Base-by-base conservation (phyloP, 768 basidiomycete species). In the Boletus rubropictus region DNA sequence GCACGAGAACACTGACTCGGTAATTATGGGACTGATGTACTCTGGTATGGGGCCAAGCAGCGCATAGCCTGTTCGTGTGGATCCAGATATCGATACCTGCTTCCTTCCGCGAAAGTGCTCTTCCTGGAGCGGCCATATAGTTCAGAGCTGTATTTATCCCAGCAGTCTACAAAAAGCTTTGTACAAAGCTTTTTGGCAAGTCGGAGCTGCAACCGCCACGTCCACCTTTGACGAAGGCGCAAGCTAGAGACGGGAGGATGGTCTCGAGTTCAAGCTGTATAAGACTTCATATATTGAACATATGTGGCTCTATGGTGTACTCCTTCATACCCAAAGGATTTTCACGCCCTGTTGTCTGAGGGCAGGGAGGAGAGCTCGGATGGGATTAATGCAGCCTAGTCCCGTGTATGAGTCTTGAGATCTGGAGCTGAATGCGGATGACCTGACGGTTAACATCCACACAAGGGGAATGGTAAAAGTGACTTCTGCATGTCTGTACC, bases 21-120 rank as follows among this genome's bases (percentile, higher is more conserved):
- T 1, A 20, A 29, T 42, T n/a, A 9, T 41, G 18, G 32, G 31
- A 28, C n/a, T 22, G 14, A 37, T 33, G 18, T n/a, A 29, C 10
- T 37, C 32, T 27, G 21, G 21, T 11, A n/a, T 34, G 15, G 4
- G 4, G 28, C 20, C 20, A 27, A 46, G 11, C 21, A 18, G 12
- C 21, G 8, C 39, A 8, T 18, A 79, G 8, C 81, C 82, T 67
- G 62, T 84, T 85, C 63, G 84, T 86, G 61, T 84, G 78, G 42
- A 85, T 79, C 82, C 82, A 84, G 50, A 82, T 72, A 61, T 86
- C 82, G 9, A 79, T 81, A 1, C 81, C 81, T 6, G 61, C 65
- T 11, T 73, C 64, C 49, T 71, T 65, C 15, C 82, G 41, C 74
- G 69, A 44, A 76, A 38, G 54, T 74, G 84, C 50, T 77, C 72